Percentiles rank a stretch among this genome's conserved stretches.
Evolutionary conservation across 1,139 yeast genomes (phyloP).

Genomic region (Pneumocystis carinii): DNA sequence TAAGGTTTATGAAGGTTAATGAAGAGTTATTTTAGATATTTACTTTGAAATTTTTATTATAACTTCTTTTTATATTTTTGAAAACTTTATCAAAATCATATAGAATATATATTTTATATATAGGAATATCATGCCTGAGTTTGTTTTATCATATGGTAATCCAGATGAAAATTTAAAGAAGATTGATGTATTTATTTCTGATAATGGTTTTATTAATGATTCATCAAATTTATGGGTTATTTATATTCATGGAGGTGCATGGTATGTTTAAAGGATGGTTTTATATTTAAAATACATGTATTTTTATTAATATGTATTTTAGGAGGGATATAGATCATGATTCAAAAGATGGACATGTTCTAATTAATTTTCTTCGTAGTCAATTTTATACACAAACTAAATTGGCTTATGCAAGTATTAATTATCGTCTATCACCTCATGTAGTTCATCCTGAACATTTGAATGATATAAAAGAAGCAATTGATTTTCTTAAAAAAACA

Average conservation of each 20-base stretch:
- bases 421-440: slow-evolving; percentile 55
- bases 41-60: neutral
- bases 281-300: neutral
- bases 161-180: neutral
- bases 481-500: slow-evolving; percentile 23
- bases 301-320: neutral
- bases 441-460: slow-evolving; percentile 51
- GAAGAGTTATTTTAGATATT: neutral
- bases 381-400: slow-evolving; percentile 1
- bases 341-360: slow-evolving; percentile 36
- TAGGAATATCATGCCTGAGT: neutral
- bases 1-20: neutral
- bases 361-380: slow-evolving; percentile 22
- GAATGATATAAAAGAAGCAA: slow-evolving; percentile 38
- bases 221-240: slow-evolving; percentile 20
- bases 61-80: neutral
- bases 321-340: slow-evolving; percentile 37
- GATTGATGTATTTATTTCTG: neutral
- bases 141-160: neutral
- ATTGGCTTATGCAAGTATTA: slow-evolving; percentile 31
- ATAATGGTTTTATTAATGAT: neutral
- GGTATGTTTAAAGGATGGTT: slow-evolving; percentile 37
- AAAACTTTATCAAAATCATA: too few species aligned
- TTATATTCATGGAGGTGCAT: slow-evolving; percentile 78
- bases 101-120: neutral